Evolutionary conservation across 2,329 filamentous ascomycete species (phyloP), one percentile per base, ranked within the genome.

Genomic region (Malbranchea zuffiana): DNA sequence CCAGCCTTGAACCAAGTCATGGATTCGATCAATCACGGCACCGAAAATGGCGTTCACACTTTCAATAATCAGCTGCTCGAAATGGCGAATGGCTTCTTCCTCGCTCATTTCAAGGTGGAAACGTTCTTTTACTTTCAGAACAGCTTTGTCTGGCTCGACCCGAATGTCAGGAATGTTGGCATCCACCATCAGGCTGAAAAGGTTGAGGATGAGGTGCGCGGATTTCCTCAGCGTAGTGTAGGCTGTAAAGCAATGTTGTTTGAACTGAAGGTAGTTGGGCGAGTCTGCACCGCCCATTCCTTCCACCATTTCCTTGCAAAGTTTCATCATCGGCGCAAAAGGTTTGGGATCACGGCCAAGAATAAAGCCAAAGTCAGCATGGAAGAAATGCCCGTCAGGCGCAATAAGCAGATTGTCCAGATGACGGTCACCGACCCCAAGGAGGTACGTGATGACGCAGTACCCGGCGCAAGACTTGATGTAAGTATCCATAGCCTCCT

Each of bases 331-430:
- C 0, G 90, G 90, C 0, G 90, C 88, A 54, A 98, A 96, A 0
- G 90, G 90, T 55, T 98, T 98, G 0, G 90, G 90, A 49, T 98
- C 90, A 26, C 90, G 82, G 12, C 90, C 90, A 1, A 98, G 79
- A 44, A 98, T 98, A 61, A 93, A 98, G 27, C 92, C 90, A 52
- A 98, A 98, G 59, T 98, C 90, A 19, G 88, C 87, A 57, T 98
- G 90, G 71, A 98, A 95, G 67, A 98, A 98, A 60, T 92, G 85
- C 3, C 76, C 90, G 48, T 87, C 81, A 1, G 90, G 87, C 0
- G 86, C 76, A 4, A 98, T 75, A 17, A 98, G 76, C 1, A 98
- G 74, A 52, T 98, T 98, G 57, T 98, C 90, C 2, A 96, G 72
- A 61, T 98, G 90, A 1, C 90, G 79, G 56, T 98, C 90, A 13